Percentiles rank a stretch among this genome's conserved stretches.
Conservation (phyloP, 208 protist genomes). For the Crithidia brevicula region DNA sequence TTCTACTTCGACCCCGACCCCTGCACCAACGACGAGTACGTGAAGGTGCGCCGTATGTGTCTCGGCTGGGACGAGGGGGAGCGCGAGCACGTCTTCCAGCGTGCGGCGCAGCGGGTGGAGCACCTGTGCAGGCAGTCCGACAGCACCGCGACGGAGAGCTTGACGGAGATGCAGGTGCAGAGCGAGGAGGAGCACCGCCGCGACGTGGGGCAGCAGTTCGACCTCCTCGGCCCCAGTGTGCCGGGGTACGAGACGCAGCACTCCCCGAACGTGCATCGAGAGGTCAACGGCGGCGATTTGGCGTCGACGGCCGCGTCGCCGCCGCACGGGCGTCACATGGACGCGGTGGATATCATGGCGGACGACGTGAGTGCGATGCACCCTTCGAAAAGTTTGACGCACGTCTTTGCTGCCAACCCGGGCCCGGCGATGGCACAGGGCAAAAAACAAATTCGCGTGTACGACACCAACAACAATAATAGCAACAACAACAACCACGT, state of each 20-base stretch:
- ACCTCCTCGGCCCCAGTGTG: constrained; percentile 13
- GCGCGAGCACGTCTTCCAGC: constrained; percentile 31
- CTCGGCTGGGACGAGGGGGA: constrained; percentile 65
- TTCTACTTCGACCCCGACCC: constrained; percentile 35
- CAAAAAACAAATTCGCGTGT: not conserved
- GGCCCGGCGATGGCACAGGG: not conserved
- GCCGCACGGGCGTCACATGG: not conserved
- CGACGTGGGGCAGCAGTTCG: constrained; percentile 11
- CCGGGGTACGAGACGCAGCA: constrained; percentile 6
- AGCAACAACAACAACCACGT: not conserved
- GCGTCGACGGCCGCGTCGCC: not conserved
- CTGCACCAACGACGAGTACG: constrained; percentile 33
- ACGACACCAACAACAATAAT: not conserved
- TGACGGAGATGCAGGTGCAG: constrained; percentile 22
- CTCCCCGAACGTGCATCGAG: not conserved
- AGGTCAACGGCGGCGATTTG: not conserved
- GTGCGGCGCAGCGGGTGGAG: constrained; percentile 4
- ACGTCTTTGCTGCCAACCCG: not conserved
- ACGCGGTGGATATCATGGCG: constrained; percentile 8
- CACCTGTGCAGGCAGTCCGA: constrained; percentile 14
- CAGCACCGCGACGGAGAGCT: constrained; percentile 12
- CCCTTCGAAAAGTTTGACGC: not conserved
- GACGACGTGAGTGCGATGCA: not conserved
- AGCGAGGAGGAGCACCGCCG: constrained; percentile 26
- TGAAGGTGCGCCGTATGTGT: constrained; percentile 34